These are phyloP conservation scores for Pilaira anomala DNA, from an alignment of 192 early-diverging fungal genomes.

Conservation along the genomic window DNA sequence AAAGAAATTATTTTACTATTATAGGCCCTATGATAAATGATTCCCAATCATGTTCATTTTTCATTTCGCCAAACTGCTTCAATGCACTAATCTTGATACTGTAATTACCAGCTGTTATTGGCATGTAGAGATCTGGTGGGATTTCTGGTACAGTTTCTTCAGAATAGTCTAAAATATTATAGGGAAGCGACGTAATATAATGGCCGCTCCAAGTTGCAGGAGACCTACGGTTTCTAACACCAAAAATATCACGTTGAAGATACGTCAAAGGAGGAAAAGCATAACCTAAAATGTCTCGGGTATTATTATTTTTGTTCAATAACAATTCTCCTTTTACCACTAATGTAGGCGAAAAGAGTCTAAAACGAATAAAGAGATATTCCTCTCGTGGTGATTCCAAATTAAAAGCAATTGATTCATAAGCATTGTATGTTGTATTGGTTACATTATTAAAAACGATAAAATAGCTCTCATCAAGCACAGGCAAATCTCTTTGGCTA, in stretches of 20 bases:
- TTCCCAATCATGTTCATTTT: constrained; percentile 20
- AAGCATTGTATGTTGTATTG: background rate
- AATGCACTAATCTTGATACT: constrained; percentile 27
- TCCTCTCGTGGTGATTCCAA: background rate
- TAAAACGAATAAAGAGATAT: background rate
- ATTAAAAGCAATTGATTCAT: background rate
- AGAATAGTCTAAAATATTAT: background rate
- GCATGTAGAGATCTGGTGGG: background rate
- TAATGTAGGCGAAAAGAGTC: constrained; percentile 21
- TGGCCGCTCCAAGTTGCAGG: constrained; percentile 12
- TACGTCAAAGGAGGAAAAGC: constrained; percentile 7
- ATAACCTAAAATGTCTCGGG: background rate
- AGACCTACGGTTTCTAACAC: background rate
- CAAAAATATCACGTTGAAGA: constrained; percentile 17
- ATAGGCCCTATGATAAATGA: constrained; percentile 16
- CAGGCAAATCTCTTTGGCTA: constrained; percentile 42
- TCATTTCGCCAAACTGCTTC: constrained; percentile 30
- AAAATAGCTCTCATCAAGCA: constrained; percentile 28
- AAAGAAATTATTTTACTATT: background rate
- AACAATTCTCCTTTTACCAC: constrained; percentile 20
- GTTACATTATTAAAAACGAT: constrained; percentile 1
- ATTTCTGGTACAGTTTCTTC: background rate
- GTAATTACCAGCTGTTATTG: constrained; percentile 22
- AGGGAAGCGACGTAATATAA: background rate
- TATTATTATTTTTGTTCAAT: constrained; percentile 8